phyloP scores from a whole-genome alignment of 768 basidiomycete genomes.

The Hydnum rufescens region DNA sequence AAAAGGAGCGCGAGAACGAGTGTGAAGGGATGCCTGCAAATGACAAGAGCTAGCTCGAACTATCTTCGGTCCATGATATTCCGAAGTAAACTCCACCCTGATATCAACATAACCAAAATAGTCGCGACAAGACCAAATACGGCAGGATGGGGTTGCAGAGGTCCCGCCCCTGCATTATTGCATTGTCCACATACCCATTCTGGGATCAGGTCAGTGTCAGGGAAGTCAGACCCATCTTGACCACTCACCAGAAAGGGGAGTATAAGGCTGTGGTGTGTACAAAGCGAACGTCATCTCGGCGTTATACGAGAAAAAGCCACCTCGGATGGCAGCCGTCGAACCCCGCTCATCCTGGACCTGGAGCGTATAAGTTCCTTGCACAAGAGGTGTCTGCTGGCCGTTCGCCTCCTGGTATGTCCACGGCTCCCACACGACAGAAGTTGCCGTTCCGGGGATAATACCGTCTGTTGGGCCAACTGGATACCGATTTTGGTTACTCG shows the following conservation, averaged over 20 bases:
- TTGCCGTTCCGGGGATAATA: conserved; percentile 50
- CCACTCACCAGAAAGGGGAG: conserved; percentile 31
- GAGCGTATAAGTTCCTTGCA: conserved; percentile 56
- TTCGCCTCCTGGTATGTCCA: conserved; percentile 51
- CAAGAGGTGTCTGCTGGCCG: conserved; percentile 36
- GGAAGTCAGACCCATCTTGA: background rate
- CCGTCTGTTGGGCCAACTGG: conserved; percentile 62
- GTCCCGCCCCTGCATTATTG: conserved; percentile 6
- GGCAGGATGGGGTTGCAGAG: conserved; percentile 5
- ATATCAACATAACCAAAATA: conserved; percentile 8
- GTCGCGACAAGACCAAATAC: conserved; percentile 7
- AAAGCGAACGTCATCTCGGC: conserved; percentile 59
- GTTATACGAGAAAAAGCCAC: conserved; percentile 52
- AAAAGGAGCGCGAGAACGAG: too few relatives aligned
- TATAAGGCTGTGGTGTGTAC: conserved; percentile 60
- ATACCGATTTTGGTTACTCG: conserved; percentile 70
- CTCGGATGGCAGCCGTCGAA: conserved; percentile 31
- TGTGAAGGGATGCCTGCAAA: too few relatives aligned
- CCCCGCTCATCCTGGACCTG: conserved; percentile 72
- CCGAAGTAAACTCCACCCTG: conserved; percentile 8
- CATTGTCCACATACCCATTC: conserved; percentile 24
- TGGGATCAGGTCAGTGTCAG: too few relatives aligned
- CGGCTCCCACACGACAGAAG: conserved; percentile 52
- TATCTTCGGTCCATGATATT: background rate
- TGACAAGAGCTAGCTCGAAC: too few relatives aligned